Evolutionary conservation across 1,284 basidiomycete genomes (phyloP), one percentile per base, ranked within the genome.

Genomic region (Boletus sp.): DNA sequence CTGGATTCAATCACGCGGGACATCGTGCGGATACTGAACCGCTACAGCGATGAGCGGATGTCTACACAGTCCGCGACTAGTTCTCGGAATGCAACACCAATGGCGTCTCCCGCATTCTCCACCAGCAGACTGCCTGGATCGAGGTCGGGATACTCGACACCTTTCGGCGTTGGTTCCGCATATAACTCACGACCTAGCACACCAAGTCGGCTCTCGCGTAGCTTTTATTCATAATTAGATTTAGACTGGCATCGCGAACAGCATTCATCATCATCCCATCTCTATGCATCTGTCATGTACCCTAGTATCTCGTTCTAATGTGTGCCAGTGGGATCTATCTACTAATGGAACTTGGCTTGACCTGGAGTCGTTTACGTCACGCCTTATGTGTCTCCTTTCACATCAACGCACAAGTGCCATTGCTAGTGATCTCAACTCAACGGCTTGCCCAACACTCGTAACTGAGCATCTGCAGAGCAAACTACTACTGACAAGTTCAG

Each of bases 1-100:
- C 75, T 94, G 53, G 89, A 92, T 62, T 69, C 82, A 41, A 78
- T 94, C 65, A 92, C 91, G 18, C 80, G 82, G 61, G 85, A 89
- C 63, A 78, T 93, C 52, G 91, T 93, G 37, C 75, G 79, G 35
- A 84, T 94, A 53, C 74, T 95, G 50, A 83, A 88, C 65, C 78
- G 79, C 51, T 88, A 84, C 68, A 84, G 78, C 63, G 80, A 83
- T 4, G 89, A 89, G 66, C 77, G 85, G 55, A 70, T 80, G 62
- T 73, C 76, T 18, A 74, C 74, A 39, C 82, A 82, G 67, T 88
- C 86, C 2, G 77, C 79, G 47, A 73, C 77, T 43, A 86, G 80
- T 63, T 88, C 88, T 43, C 79, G 85, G 60, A 82, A 87, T 48
- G 85, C 78, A 27, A 88, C 88, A 2, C 87, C 88, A 2, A 78